Conservation (phyloP, 345 rosid genomes). For the Eucalyptus erythrocorys region DNA sequence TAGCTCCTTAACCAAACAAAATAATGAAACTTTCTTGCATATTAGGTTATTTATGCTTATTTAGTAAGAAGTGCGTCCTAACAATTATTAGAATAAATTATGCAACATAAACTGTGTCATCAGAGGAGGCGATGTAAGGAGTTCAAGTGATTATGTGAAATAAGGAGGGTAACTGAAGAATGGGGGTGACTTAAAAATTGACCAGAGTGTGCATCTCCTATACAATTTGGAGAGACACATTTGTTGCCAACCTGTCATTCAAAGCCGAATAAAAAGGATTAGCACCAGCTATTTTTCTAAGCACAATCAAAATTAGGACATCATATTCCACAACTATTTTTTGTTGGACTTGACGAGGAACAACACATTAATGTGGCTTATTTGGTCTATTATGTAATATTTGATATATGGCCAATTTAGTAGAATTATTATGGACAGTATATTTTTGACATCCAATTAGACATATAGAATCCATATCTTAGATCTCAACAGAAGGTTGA, state of each 20-base stretch:
- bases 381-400: no score
- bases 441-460: no score
- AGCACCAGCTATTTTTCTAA: background rate
- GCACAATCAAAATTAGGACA: background rate
- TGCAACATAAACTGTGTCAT: background rate
- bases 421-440: no score
- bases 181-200: slow-evolving; percentile 75
- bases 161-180: slow-evolving; percentile 95
- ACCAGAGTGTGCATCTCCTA: slow-evolving; percentile 67
- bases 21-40: background rate
- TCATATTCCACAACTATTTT: background rate
- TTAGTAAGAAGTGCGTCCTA: background rate
- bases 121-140: background rate
- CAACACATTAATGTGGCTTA: no score
- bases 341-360: no score
- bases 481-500: no score
- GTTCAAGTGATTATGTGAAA: slow-evolving; percentile 52
- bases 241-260: background rate
- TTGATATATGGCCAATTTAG: no score
- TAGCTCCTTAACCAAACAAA: no score
- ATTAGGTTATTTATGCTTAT: background rate
- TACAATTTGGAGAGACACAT: background rate
- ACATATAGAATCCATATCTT: no score
- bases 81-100: background rate
- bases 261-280: background rate